Percentiles rank a stretch among this genome's conserved stretches.
Conservation (phyloP, 805 yeast species). For the Kregervanrija delftensis region DNA sequence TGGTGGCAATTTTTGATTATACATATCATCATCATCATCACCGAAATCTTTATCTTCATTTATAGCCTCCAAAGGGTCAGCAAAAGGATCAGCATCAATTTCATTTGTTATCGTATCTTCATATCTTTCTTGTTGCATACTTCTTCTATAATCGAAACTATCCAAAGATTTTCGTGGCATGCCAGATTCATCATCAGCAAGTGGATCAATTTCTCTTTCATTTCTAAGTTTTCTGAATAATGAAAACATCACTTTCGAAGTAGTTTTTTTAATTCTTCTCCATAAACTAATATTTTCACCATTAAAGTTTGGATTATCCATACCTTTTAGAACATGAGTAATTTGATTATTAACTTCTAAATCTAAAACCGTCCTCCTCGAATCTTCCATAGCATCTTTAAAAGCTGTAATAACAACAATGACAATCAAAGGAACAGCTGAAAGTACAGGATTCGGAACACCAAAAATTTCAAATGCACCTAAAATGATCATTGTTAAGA, state of each 20-base stretch:
- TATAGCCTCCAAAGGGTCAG: conserved; percentile 21
- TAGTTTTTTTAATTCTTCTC: conserved; percentile 59
- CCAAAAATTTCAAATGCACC: conserved; percentile 78
- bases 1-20: conserved; percentile 16
- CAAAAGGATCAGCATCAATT: conserved; percentile 14
- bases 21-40: conserved; percentile 1
- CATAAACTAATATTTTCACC: conserved; percentile 60
- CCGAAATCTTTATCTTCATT: conserved; percentile 10
- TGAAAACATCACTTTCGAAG: conserved; percentile 11
- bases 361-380: conserved; percentile 65
- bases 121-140: conserved; percentile 16
- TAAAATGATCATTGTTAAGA: conserved; percentile 68
- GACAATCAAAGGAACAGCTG: conserved; percentile 74
- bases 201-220: conserved; percentile 19
- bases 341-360: conserved; percentile 69
- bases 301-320: conserved; percentile 52
- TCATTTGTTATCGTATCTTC: conserved; percentile 7
- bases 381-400: conserved; percentile 78
- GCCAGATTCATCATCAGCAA: conserved; percentile 18
- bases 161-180: conserved; percentile 24
- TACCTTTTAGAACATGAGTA: conserved; percentile 55
- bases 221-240: conserved; percentile 18
- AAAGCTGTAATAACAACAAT: conserved; percentile 69
- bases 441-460: conserved; percentile 68
- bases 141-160: conserved; percentile 27